phyloP scores from a whole-genome alignment of 1,139 yeast species.

The Meyerozyma elateridarum region DNA sequence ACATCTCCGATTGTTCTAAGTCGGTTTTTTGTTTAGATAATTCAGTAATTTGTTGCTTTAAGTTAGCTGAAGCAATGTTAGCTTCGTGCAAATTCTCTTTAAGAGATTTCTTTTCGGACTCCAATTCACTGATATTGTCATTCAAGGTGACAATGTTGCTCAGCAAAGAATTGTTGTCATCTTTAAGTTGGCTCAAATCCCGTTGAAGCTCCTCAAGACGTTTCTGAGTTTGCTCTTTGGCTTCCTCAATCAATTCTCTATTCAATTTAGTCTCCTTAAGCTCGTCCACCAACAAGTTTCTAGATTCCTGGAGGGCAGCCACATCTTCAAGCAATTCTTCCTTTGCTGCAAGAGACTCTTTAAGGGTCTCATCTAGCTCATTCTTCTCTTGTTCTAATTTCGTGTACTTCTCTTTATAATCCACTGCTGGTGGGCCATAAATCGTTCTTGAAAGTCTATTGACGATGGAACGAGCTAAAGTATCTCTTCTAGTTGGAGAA shows the following conservation, averaged over 20 bases:
- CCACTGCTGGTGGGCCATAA: neutral
- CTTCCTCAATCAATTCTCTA: neutral
- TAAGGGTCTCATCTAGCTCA: neutral
- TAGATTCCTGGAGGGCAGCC: neutral
- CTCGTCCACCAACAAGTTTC: neutral
- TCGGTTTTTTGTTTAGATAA: neutral
- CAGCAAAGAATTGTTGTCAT: neutral
- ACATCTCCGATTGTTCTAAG: neutral
- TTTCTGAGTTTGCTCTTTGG: neutral
- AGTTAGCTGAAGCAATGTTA: neutral
- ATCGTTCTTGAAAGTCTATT: constrained; percentile 1
- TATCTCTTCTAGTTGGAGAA: neutral
- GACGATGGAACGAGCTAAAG: neutral
- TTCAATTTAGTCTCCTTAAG: neutral
- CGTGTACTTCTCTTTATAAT: neutral
- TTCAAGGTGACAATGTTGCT: neutral
- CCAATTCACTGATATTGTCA: neutral
- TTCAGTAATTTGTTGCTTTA: neutral
- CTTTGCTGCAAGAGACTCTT: neutral
- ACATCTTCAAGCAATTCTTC: neutral
- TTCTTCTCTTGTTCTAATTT: constrained; percentile 1
- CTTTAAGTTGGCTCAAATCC: neutral
- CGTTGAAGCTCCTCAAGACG: neutral
- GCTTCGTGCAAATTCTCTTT: neutral
- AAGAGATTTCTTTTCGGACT: neutral